Percentiles rank a stretch among this genome's conserved stretches.
Conservation (phyloP, 1,284 basidiomycete genomes). For the Marasmius tenuissimus region DNA sequence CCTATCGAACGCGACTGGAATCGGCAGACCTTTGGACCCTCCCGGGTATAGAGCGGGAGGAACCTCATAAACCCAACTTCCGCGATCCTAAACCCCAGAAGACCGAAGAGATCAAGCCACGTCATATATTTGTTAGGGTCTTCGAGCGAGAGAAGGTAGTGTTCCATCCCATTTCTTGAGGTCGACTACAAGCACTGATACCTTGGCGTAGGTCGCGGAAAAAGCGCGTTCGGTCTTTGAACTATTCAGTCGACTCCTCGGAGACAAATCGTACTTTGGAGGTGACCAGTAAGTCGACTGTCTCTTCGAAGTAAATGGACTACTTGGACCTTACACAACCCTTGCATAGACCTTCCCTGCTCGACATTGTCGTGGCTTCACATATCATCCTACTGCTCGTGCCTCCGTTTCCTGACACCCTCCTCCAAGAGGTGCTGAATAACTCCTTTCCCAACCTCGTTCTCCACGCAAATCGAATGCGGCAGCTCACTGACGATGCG, state of each 20-base stretch:
- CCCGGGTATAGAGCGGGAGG: conserved; percentile 42
- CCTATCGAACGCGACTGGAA: conserved; percentile 57
- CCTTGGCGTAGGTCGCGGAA: conserved; percentile 49
- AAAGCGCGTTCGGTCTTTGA: conserved; percentile 58
- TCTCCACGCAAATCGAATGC: conserved; percentile 54
- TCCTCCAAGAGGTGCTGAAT: conserved; percentile 52
- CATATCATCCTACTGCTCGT: conserved; percentile 61
- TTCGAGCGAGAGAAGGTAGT: conserved; percentile 67
- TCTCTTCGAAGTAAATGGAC: too few relatives aligned
- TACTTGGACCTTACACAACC: neutral
- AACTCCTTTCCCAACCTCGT: conserved; percentile 57
- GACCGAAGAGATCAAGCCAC: conserved; percentile 35
- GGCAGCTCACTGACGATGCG: conserved; percentile 21
- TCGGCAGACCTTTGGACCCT: conserved; percentile 62
- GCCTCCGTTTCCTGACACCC: conserved; percentile 61
- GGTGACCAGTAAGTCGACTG: conserved; percentile 37
- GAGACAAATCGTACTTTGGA: conserved; percentile 52
- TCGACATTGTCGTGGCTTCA: conserved; percentile 68
- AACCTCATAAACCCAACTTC: conserved; percentile 35
- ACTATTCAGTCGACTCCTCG: conserved; percentile 56
- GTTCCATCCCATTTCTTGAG: neutral
- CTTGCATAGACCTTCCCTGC: conserved; percentile 1
- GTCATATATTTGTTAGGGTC: conserved; percentile 40
- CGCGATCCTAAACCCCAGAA: conserved; percentile 30
- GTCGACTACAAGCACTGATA: neutral